These are phyloP conservation scores for Chlorella sp. DNA, from an alignment of 139 green algal species.

Conservation along the genomic window DNA sequence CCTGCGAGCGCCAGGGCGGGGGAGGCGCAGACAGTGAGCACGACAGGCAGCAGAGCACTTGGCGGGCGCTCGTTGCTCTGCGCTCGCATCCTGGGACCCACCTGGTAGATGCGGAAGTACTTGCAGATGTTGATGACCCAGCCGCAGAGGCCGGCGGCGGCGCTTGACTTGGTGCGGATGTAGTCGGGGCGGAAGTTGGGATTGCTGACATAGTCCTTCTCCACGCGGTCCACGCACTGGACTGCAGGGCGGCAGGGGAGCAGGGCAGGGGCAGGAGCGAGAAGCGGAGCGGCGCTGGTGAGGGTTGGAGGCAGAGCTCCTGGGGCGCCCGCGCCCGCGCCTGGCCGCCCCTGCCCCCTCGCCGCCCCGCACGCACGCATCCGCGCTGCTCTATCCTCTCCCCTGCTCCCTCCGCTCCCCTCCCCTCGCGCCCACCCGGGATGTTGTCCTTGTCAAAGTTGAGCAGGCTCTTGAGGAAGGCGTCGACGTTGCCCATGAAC, in stretches of 20 bases:
- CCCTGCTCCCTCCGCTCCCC: too few relatives aligned
- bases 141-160: slow-evolving; percentile 85
- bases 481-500: slow-evolving; percentile 91
- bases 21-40: too few relatives aligned
- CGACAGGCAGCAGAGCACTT: too few relatives aligned
- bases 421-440: slow-evolving; percentile 46
- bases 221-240: slow-evolving; percentile 35
- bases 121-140: slow-evolving; percentile 96
- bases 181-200: slow-evolving; percentile 81
- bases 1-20: slow-evolving; percentile 33
- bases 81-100: too few relatives aligned
- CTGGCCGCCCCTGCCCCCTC: too few relatives aligned
- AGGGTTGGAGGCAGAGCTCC: too few relatives aligned
- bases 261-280: background rate
- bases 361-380: too few relatives aligned
- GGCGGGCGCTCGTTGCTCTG: too few relatives aligned
- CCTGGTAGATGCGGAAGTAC: slow-evolving; percentile 94
- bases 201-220: slow-evolving; percentile 77
- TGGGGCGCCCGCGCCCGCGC: too few relatives aligned
- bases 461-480: slow-evolving; percentile 85
- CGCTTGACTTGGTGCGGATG: slow-evolving; percentile 83
- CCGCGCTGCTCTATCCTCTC: too few relatives aligned
- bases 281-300: too few relatives aligned
- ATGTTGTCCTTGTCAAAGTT: slow-evolving; percentile 94
- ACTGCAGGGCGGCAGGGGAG: background rate